A percentile compares a stretch with the other conserved stretches of the same genome.
These are phyloP conservation scores for Aechmea fasciata DNA, from an alignment of 176 grass and related monocot genomes.

Conservation along the genomic window DNA sequence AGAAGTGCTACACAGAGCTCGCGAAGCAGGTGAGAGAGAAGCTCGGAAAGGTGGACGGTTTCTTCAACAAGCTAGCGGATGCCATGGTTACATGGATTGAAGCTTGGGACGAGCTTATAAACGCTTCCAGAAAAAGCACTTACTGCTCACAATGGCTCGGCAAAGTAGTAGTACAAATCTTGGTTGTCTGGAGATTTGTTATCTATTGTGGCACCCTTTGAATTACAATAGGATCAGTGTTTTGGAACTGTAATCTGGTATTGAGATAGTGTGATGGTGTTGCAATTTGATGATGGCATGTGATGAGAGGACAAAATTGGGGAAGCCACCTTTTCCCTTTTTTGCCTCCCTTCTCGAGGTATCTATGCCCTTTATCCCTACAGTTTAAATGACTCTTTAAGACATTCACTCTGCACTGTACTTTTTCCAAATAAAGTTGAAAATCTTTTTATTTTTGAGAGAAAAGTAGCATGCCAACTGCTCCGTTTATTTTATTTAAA, in stretches of 20 bases:
- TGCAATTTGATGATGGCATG: background rate
- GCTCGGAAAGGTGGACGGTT: conserved; percentile 35
- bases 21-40: conserved; percentile 32
- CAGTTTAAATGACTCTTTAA: too few species aligned
- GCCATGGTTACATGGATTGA: conserved; percentile 95
- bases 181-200: background rate
- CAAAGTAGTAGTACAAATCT: background rate
- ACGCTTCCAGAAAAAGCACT: conserved; percentile 19
- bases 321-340: too few species aligned
- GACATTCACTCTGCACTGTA: too few species aligned
- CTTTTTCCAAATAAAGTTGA: too few species aligned
- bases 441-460: too few species aligned
- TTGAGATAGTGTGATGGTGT: background rate
- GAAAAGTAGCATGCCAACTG: too few species aligned
- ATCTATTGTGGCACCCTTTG: background rate
- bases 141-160: background rate
- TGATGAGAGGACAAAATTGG: too few species aligned
- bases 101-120: conserved; percentile 90
- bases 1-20: conserved; percentile 32
- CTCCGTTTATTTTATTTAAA: too few species aligned
- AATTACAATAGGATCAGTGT: background rate
- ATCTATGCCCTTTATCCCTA: too few species aligned
- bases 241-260: background rate
- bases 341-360: too few species aligned
- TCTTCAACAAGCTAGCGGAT: conserved; percentile 75